A percentile compares a stretch with the other conserved stretches of the same genome.
phyloP scores from a whole-genome alignment of 225 moss, liverwort and hornwort genomes.

The Pleurozium schreberi region DNA sequence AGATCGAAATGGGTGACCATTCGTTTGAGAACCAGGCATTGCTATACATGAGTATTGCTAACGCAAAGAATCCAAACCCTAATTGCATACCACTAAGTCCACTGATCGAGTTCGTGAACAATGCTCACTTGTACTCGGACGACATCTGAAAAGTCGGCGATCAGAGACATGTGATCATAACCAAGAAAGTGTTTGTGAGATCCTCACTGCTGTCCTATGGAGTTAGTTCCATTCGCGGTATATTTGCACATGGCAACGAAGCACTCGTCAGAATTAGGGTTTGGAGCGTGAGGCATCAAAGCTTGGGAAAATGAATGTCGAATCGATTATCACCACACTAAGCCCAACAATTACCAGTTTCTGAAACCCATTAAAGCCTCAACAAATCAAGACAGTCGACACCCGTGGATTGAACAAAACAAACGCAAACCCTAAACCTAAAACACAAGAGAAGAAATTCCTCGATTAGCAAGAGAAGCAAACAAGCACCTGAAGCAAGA shows the following conservation, averaged over 20 bases:
- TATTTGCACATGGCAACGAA: not conserved
- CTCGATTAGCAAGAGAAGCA: not conserved
- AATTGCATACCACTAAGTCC: not conserved
- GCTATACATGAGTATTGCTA: not conserved
- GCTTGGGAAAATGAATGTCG: not conserved
- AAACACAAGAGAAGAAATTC: not conserved
- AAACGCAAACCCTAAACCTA: not conserved
- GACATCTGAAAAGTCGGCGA: not conserved
- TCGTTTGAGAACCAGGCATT: not conserved
- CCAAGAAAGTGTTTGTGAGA: not conserved
- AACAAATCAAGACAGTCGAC: not conserved
- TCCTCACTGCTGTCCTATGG: not conserved
- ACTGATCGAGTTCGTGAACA: not conserved
- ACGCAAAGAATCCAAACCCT: not conserved
- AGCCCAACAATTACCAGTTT: not conserved
- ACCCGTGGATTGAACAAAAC: not conserved
- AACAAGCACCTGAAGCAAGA: conserved; percentile 1
- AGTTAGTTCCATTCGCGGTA: not conserved
- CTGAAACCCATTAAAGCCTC: not conserved
- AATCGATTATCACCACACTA: not conserved
- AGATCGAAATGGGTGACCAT: not conserved
- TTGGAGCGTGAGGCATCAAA: not conserved
- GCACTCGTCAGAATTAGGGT: not conserved
- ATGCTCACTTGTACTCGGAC: not conserved
- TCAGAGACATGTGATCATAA: not conserved